A percentile compares a stretch with the other conserved stretches of the same genome.
Conservation (phyloP, 495 filamentous ascomycete species). For the Bryoglossum gracile region DNA sequence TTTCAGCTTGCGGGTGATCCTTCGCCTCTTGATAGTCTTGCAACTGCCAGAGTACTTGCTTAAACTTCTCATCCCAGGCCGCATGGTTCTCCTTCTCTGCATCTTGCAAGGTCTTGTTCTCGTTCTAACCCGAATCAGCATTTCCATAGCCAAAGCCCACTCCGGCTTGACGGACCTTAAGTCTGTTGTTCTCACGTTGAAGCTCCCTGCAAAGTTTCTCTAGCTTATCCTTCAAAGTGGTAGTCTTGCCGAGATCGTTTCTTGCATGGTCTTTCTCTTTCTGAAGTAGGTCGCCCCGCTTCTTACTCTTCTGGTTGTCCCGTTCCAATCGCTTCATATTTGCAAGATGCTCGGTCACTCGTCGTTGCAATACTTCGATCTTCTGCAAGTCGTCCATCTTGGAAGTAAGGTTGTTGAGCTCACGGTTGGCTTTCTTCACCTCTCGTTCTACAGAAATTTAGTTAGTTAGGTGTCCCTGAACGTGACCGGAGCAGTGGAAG, state of each 20-base stretch:
- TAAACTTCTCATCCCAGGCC: constrained; percentile 77
- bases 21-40: constrained; percentile 74
- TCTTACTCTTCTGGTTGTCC: constrained; percentile 91
- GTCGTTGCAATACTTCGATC: constrained; percentile 82
- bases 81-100: constrained; percentile 73
- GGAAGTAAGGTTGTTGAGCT: constrained; percentile 71
- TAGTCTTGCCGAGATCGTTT: constrained; percentile 79
- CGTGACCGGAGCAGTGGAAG: too few species aligned
- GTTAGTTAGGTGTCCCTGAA: too few species aligned
- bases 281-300: constrained; percentile 86
- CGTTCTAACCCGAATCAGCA: constrained; percentile 53
- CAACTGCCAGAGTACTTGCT: constrained; percentile 64
- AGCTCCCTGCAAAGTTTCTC: constrained; percentile 91
- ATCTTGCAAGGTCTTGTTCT: constrained; percentile 79
- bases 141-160: not conserved
- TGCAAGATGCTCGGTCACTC: constrained; percentile 81
- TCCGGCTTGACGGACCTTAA: constrained; percentile 61
- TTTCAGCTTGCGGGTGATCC: constrained; percentile 66
- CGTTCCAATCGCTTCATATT: constrained; percentile 94
- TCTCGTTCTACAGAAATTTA: constrained; percentile 50
- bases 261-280: constrained; percentile 90
- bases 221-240: constrained; percentile 83
- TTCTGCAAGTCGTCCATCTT: constrained; percentile 67
- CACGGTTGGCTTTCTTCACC: constrained; percentile 89
- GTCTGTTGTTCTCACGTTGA: constrained; percentile 91